A percentile compares a stretch with the other conserved stretches of the same genome.
These are phyloP conservation scores for Leishmania guyanensis DNA, from an alignment of 208 protist species.

Conservation along the genomic window DNA sequence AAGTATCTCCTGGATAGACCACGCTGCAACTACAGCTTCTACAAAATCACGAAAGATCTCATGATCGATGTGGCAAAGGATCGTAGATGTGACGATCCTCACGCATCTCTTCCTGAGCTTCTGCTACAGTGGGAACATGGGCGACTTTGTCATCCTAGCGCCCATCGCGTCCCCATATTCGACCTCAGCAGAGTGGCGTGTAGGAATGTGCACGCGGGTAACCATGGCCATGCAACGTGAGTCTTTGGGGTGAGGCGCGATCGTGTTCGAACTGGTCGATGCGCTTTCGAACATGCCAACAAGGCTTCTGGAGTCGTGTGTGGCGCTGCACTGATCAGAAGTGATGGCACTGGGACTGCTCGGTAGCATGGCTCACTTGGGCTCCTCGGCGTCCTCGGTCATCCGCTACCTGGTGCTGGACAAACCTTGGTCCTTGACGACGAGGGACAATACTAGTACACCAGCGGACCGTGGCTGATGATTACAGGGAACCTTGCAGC, in stretches of 20 bases:
- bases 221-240: slow-evolving; percentile 69
- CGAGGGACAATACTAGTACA: slow-evolving; percentile 60
- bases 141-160: slow-evolving; percentile 46
- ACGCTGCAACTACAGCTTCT: slow-evolving; percentile 64
- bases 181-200: slow-evolving; percentile 73
- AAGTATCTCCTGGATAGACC: slow-evolving; percentile 59
- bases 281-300: slow-evolving; percentile 74
- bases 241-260: slow-evolving; percentile 56
- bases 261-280: slow-evolving; percentile 58
- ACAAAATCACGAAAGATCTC: slow-evolving; percentile 43
- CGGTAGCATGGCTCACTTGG: slow-evolving; percentile 70
- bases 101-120: slow-evolving; percentile 47
- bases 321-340: slow-evolving; percentile 82
- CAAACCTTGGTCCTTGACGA: slow-evolving; percentile 45
- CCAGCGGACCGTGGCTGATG: slow-evolving; percentile 24
- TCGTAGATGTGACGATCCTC: slow-evolving; percentile 52
- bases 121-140: slow-evolving; percentile 57
- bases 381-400: slow-evolving; percentile 34
- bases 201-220: slow-evolving; percentile 60
- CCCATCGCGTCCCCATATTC: slow-evolving; percentile 49
- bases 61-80: slow-evolving; percentile 46
- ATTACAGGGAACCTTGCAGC: slow-evolving; percentile 20
- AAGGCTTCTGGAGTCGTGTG: slow-evolving; percentile 71
- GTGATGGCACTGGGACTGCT: slow-evolving; percentile 77
- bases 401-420: slow-evolving; percentile 63